Base-by-base conservation (phyloP, 2,329 filamentous ascomycete genomes). In the Penicillium sclerotigenum region DNA sequence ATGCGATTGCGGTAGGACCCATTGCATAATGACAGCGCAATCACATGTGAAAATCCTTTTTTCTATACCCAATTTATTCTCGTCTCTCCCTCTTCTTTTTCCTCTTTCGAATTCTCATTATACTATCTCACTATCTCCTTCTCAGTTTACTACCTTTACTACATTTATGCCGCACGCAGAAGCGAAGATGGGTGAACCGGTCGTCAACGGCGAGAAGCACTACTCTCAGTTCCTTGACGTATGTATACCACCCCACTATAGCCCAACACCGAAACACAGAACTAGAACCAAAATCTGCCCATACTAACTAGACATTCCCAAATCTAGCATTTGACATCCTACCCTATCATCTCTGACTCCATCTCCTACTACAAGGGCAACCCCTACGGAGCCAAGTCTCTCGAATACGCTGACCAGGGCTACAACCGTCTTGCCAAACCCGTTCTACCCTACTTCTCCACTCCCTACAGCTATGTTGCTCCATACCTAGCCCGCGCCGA, bases 401-500 rank as follows among this genome's bases (percentile, higher is more conserved):
- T 97, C 71, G 81, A 88, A 67, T 77, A 94, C 60, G 84, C 87
- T 73, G 84, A 89, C 71, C 83, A 86, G 58, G 87, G 87, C 67
- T 96, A 92, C 80, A 79, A 85, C 70, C 86, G 83, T 62, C 82
- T 96, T 68, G 87, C 88, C 71, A 87, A 87, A 65, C 90, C 91
- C 20, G 77, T 96, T 61, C 77, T 93, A 53, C 89, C 90, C 28
- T 91, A 90, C 76, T 79, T 97, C 66, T 76, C 85, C 67, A 89
- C 83, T 66, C 91, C 92, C 34, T 93, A 91, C 79, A 81, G 84
- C 70, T 94, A 90, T 73, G 83, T 96, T 61, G 86, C 87, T 50
- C 92, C 93, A 0, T 97, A 97, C 76, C 83, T 96, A 63, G 80
- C 85, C 72, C 90, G 87, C 74, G 92, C 87, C 69, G 94, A 97